These are phyloP conservation scores for Pyrenochaeta sp. DNA, from an alignment of 2,329 filamentous ascomycete genomes.

Conservation along the genomic window DNA sequence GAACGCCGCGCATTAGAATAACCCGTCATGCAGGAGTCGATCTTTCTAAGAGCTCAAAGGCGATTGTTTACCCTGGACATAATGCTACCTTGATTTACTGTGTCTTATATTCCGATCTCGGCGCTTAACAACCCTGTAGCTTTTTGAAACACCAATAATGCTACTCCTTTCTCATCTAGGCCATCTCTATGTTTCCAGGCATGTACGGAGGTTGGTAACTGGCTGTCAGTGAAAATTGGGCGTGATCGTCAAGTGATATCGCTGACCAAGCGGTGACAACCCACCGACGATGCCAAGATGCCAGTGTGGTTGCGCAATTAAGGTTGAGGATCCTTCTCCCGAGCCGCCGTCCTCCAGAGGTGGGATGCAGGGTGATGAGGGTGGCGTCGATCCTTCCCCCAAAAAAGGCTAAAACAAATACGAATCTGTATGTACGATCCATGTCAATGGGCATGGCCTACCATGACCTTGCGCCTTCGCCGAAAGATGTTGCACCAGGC, in stretches of 20 bases:
- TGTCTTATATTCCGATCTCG: conserved; percentile 16
- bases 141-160: not conserved
- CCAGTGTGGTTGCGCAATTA: conserved; percentile 29
- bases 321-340: conserved; percentile 29
- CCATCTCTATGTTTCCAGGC: not conserved
- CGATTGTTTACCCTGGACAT: not conserved
- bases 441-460: conserved; percentile 14
- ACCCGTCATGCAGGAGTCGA: too few relatives aligned
- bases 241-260: conserved; percentile 22
- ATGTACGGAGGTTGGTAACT: too few relatives aligned
- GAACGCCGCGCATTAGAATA: too few relatives aligned
- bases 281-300: conserved; percentile 12
- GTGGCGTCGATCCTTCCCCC: conserved; percentile 31
- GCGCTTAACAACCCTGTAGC: conserved; percentile 2
- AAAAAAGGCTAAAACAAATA: conserved; percentile 34
- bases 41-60: not conserved
- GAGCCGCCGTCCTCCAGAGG: conserved; percentile 26
- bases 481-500: conserved; percentile 15
- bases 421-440: conserved; percentile 27
- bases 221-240: conserved; percentile 16
- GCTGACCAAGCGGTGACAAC: conserved; percentile 20
- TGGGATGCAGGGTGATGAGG: conserved; percentile 24
- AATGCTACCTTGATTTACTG: conserved; percentile 25
- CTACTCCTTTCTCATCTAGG: not conserved
- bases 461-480: conserved; percentile 13